phyloP scores from a whole-genome alignment of 257 asterid genomes.

The Salvia rosmarinus region DNA sequence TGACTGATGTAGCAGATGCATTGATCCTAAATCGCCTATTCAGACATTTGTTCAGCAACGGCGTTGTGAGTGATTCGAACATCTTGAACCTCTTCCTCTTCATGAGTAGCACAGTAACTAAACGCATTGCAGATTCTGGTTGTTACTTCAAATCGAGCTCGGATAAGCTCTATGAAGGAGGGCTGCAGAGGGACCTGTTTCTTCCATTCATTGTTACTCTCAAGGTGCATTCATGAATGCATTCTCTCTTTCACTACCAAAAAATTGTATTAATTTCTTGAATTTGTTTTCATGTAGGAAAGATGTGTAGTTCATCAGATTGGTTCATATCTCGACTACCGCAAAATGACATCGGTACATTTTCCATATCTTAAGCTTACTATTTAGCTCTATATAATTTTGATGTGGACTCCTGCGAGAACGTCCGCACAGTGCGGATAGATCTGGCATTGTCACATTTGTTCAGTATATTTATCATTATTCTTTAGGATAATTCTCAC shows the following conservation, averaged over 20 bases:
- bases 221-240: conserved; percentile 53
- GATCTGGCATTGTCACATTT: no score
- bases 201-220: conserved; percentile 82
- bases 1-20: conserved; percentile 92
- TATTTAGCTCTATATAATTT: background rate
- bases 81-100: conserved; percentile 9
- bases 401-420: no score
- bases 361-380: background rate
- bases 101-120: conserved; percentile 14
- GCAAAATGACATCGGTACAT: conserved; percentile 82
- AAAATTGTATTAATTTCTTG: background rate
- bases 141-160: conserved; percentile 93
- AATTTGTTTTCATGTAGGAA: conserved; percentile 60
- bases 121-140: conserved; percentile 69
- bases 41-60: conserved; percentile 69
- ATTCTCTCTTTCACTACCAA: background rate
- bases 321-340: conserved; percentile 87
- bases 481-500: no score
- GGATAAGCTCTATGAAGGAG: conserved; percentile 88
- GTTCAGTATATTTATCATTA: no score
- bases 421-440: no score
- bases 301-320: conserved; percentile 84
- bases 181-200: conserved; percentile 89
- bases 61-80: conserved; percentile 60
- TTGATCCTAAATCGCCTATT: conserved; percentile 82